These are phyloP conservation scores for Chaetomium strumarium DNA, from an alignment of 2,329 filamentous ascomycete species.

Conservation along the genomic window DNA sequence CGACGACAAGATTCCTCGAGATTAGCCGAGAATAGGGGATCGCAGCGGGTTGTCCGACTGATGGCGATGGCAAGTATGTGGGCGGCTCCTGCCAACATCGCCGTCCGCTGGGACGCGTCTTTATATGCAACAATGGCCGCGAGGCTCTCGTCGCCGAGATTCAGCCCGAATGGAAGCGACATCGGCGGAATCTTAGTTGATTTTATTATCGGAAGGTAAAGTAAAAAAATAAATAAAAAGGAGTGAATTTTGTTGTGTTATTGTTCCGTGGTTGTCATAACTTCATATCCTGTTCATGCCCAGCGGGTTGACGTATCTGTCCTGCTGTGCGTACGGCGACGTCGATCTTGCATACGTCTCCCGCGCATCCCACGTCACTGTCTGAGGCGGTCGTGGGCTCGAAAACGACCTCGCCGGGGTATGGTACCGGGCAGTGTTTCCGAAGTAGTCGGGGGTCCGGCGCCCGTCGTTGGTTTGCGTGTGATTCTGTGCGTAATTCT, in stretches of 20 bases:
- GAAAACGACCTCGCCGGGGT: constrained; percentile 51
- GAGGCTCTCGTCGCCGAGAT: not conserved
- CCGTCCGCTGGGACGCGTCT: not conserved
- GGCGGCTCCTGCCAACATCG: not conserved
- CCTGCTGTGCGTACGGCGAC: constrained; percentile 29
- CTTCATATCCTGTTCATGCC: constrained; percentile 51
- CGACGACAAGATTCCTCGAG: not conserved
- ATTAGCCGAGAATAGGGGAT: not conserved
- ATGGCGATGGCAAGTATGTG: not conserved
- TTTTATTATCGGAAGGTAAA: not conserved
- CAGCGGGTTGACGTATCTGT: constrained; percentile 44
- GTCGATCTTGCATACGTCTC: constrained; percentile 37
- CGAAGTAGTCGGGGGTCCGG: constrained; percentile 51
- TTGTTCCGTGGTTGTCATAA: constrained; percentile 4
- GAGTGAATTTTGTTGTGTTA: not conserved
- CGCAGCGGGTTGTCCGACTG: not conserved
- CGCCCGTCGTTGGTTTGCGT: constrained; percentile 31
- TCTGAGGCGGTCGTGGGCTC: constrained; percentile 44
- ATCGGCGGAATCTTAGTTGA: not conserved
- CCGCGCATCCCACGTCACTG: constrained; percentile 39
- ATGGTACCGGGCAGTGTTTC: constrained; percentile 48
- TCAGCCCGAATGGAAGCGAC: no score
- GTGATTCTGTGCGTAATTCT: constrained; percentile 9
- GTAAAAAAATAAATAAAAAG: not conserved
- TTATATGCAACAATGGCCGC: not conserved